These are phyloP conservation scores for Nyctanthes arbortristis DNA, from an alignment of 257 asterid genomes.

Conservation along the genomic window DNA sequence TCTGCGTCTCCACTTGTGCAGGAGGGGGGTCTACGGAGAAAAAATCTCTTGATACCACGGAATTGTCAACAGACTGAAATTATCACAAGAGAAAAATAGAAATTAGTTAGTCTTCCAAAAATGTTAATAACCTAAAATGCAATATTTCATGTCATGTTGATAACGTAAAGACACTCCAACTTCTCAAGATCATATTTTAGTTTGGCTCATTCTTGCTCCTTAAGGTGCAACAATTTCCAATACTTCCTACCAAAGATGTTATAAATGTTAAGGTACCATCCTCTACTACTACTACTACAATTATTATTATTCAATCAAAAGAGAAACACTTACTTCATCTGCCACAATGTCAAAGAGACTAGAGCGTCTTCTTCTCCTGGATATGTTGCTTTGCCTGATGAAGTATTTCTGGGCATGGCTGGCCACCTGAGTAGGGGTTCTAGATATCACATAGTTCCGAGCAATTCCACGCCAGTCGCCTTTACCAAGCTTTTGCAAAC, in stretches of 20 bases:
- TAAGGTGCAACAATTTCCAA: background rate
- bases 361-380: constrained; percentile 95
- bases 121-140: background rate
- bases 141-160: too few relatives aligned
- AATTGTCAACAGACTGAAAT: constrained; percentile 57
- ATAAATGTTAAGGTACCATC: background rate
- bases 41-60: constrained; percentile 61
- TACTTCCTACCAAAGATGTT: background rate
- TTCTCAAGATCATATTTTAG: background rate
- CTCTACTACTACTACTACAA: too few relatives aligned
- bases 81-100: constrained; percentile 4
- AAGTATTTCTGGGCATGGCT: constrained; percentile 99
- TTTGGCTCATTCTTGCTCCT: background rate
- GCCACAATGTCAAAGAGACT: constrained; percentile 95
- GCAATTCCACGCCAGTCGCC: constrained; percentile 99
- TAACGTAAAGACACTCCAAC: too few relatives aligned
- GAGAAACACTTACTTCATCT: constrained; percentile 72
- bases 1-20: constrained; percentile 52
- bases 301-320: too few relatives aligned
- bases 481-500: constrained; percentile 97
- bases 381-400: constrained; percentile 86
- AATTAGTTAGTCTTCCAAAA: constrained; percentile 16
- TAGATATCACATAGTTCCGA: constrained; percentile 79
- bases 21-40: constrained; percentile 52
- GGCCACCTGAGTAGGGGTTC: constrained; percentile 99